Base-by-base conservation (phyloP, 208 protist genomes). In the Balamuthia mandrillaris region DNA sequence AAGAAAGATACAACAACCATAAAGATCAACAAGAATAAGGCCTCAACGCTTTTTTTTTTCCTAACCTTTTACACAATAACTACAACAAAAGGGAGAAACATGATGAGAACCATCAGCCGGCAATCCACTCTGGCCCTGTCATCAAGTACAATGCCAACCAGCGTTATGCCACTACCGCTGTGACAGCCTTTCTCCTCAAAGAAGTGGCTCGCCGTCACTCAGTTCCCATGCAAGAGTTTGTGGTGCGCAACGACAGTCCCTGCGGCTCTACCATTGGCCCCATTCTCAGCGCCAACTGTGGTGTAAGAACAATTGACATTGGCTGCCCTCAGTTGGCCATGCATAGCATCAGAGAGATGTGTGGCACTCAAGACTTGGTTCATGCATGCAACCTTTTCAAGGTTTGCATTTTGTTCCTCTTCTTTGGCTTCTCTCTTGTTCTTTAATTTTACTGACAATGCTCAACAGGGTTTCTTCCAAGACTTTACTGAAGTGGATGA, bases 241-340 rank as follows among this genome's bases (percentile, higher is more conserved):
- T 95, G 10, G 96, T 98, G n/a, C 95, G 96, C 61, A 98, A 99
- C 85, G 97, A 98, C 88, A 96, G 91, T 14, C 94, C 96, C 2
- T 99, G 97, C 86, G 97, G 97, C 3, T 95, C 92, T 0, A 99
- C 97, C 0, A 98, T 99, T 74, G 97, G 97, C 12, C 97, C 97
- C 4, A 98, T 98, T 75, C 88, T 97, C 4, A 94, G 96, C 0
- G 86, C 95, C 7, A 82, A 93, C 1, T 94, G 93, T 31, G 96
- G 96, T 31, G 97, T 99, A n/a, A 88, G 95, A 65, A 97, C 96
- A 4, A 94, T 97, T 16, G 97, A 99, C 91, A 92, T 99, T 81
- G 97, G 97, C 66, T 97, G 95, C 85, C 91, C 97, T 9, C 96
- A 98, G 94, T 90, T 98, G 12, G 94, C 91, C 77, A 99, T 99